Conservation (phyloP, 331 rosid genomes). For the Malus hybrid region DNA sequence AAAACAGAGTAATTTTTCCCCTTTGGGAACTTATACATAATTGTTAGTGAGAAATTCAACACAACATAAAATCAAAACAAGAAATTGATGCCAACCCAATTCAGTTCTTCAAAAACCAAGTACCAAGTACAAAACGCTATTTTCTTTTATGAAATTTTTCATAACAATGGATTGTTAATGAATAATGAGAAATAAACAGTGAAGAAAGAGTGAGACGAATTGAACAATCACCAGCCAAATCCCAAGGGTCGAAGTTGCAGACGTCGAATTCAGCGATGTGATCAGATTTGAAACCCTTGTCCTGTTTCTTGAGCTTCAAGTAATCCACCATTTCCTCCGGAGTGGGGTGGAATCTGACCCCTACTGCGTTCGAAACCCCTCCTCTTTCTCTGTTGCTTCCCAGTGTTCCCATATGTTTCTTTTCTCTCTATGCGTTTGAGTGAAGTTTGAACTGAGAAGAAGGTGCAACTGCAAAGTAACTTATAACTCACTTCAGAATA, state of each 20-base stretch:
- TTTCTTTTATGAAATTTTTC: background rate
- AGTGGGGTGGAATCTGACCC: slow-evolving; percentile 54
- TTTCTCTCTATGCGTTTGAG: background rate
- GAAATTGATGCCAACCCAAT: background rate
- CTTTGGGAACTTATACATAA: no score
- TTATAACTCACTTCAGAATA: no score
- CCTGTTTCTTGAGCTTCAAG: slow-evolving; percentile 28
- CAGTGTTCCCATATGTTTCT: background rate
- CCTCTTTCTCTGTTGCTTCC: background rate
- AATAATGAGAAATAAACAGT: background rate
- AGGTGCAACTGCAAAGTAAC: background rate
- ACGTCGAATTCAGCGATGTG: slow-evolving; percentile 18
- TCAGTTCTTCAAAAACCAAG: background rate
- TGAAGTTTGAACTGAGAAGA: background rate
- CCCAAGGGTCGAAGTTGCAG: slow-evolving; percentile 29
- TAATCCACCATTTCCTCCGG: slow-evolving; percentile 47
- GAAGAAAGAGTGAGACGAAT: background rate
- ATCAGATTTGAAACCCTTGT: background rate
- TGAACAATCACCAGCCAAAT: slow-evolving; percentile 28
- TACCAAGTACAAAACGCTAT: background rate
- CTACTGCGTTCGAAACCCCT: slow-evolving; percentile 13
- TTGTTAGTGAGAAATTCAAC: background rate
- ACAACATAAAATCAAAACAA: background rate
- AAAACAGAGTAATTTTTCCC: background rate
- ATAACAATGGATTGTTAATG: background rate